Conservation (phyloP, 2,329 filamentous ascomycete genomes). For the Kalmusia sp. region DNA sequence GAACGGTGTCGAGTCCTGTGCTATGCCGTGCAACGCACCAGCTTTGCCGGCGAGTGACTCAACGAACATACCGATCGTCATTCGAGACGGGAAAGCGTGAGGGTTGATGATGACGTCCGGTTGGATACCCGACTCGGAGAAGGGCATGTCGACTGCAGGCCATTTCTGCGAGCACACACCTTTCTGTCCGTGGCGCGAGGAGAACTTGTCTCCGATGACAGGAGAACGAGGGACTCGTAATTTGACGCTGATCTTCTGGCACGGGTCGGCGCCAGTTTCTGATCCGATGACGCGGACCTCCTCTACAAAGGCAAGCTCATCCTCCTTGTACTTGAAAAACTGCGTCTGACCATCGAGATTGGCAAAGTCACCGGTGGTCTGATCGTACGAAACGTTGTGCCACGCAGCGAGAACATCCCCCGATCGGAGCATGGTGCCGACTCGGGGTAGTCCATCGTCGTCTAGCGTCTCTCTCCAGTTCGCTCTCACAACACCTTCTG, state of each 20-base stretch:
- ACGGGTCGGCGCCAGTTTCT: constrained; percentile 81
- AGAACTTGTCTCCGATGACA: constrained; percentile 98
- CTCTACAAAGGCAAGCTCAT: constrained; percentile 86
- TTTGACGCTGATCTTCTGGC: constrained; percentile 90
- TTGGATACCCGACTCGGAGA: constrained; percentile 94
- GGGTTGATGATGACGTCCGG: constrained; percentile 99
- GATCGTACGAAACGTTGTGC: constrained; percentile 83
- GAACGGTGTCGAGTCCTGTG: constrained; percentile 95
- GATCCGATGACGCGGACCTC: constrained; percentile 90
- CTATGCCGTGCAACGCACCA: constrained; percentile 91
- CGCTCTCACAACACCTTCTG: constrained; percentile 73
- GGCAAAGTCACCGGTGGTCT: constrained; percentile 73
- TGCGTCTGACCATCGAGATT: constrained; percentile 88
- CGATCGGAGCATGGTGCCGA: constrained; percentile 78
- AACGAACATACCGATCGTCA: constrained; percentile 99
- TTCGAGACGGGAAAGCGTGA: constrained; percentile 97
- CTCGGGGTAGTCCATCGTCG: constrained; percentile 82
- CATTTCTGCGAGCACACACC: constrained; percentile 97
- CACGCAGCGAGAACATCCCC: constrained; percentile 88
- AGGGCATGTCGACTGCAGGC: constrained; percentile 93
- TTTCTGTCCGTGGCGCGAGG: constrained; percentile 97
- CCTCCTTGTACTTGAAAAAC: constrained; percentile 93
- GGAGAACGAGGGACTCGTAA: constrained; percentile 89
- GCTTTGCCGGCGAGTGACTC: constrained; percentile 96
- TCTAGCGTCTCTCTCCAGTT: constrained; percentile 77